Evolutionary conservation across 768 basidiomycete genomes (phyloP).

Genomic region (Panaeolus papilionaceus): DNA sequence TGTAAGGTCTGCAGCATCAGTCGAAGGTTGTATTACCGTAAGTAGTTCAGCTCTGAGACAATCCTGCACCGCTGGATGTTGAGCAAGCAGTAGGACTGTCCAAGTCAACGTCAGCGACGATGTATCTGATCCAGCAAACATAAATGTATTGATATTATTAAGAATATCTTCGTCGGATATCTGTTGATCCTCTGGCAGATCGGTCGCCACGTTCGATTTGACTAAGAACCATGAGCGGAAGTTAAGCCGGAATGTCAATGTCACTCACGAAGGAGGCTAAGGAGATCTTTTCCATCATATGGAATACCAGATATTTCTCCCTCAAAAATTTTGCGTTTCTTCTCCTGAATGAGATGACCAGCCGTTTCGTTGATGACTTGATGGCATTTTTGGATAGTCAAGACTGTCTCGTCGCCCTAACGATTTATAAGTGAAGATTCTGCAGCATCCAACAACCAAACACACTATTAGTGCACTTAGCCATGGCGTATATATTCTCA

Average conservation of each 20-base stretch:
- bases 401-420: constrained; percentile 60
- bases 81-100: constrained; percentile 79
- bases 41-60: constrained; percentile 75
- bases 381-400: constrained; percentile 61
- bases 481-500: constrained; percentile 65
- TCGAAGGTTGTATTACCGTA: constrained; percentile 44
- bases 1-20: constrained; percentile 50
- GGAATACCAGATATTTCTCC: constrained; percentile 55
- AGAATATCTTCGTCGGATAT: constrained; percentile 90
- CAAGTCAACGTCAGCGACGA: constrained; percentile 85
- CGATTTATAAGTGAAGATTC: constrained; percentile 3
- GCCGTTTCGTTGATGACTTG: constrained; percentile 71
- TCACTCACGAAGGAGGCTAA: constrained; percentile 76
- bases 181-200: constrained; percentile 70
- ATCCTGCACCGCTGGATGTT: constrained; percentile 68
- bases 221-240: constrained; percentile 50
- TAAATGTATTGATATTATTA: constrained; percentile 86
- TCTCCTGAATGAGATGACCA: constrained; percentile 78
- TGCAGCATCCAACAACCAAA: constrained; percentile 22
- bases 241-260: neutral
- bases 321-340: constrained; percentile 75
- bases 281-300: constrained; percentile 73
- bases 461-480: constrained; percentile 62
- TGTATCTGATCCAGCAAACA: constrained; percentile 92
- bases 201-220: constrained; percentile 79